A percentile compares a stretch with the other conserved stretches of the same genome.
These are phyloP conservation scores for Arthrobotrys conoides DNA, from an alignment of 2,329 filamentous ascomycete species.

Conservation along the genomic window DNA sequence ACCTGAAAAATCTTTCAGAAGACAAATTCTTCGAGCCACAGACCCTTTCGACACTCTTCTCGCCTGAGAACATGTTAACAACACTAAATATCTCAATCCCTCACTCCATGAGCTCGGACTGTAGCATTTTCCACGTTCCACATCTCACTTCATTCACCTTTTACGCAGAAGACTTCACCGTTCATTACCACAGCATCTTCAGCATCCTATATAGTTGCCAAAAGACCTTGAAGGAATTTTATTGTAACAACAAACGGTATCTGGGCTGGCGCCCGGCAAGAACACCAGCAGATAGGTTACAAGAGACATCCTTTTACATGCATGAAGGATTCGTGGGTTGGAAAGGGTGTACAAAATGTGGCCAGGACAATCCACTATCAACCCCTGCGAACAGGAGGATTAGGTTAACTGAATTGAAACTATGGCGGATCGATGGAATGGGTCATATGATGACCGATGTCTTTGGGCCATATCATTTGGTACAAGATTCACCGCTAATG, in stretches of 20 bases:
- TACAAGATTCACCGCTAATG: not conserved
- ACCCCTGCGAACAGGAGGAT: not conserved
- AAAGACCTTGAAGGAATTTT: conserved; percentile 10
- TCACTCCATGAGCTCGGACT: not conserved
- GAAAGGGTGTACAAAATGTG: conserved; percentile 10
- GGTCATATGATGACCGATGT: not conserved
- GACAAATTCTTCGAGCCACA: not conserved
- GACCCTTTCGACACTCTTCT: not conserved
- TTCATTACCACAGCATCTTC: conserved; percentile 18
- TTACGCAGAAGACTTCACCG: not conserved
- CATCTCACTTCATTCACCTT: conserved; percentile 25
- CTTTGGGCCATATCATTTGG: not conserved
- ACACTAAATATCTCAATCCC: conserved; percentile 4
- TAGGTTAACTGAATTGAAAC: not conserved
- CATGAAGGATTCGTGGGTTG: not conserved
- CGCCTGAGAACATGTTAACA: conserved; percentile 24
- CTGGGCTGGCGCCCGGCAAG: not conserved
- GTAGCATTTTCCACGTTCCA: not conserved
- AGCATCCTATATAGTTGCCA: conserved; percentile 32
- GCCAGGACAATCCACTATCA: not conserved
- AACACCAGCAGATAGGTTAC: not conserved
- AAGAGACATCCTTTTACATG: not conserved
- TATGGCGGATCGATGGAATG: conserved; percentile 14
- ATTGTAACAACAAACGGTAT: conserved; percentile 11
- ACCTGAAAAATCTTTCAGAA: not conserved